phyloP scores from a whole-genome alignment of 2,329 filamentous ascomycete species.

The Arthrobotrys pseudoclavata region DNA sequence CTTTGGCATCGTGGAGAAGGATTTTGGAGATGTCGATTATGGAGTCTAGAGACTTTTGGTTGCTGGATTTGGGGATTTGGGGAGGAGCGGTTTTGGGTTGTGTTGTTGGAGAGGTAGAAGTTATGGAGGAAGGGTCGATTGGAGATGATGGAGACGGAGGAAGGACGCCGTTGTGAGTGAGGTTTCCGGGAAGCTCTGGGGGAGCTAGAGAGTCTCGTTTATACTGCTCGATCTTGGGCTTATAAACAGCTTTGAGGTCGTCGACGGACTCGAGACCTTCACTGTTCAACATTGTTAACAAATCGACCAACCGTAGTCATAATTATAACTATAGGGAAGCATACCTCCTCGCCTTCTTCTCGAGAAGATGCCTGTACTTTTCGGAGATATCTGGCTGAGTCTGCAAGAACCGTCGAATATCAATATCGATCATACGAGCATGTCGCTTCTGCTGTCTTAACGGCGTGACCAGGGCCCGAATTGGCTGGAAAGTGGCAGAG shows the following conservation, averaged over 20 bases:
- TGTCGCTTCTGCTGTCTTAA: slow-evolving; percentile 77
- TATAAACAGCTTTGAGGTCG: slow-evolving; percentile 84
- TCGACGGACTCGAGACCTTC: slow-evolving; percentile 79
- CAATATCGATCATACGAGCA: slow-evolving; percentile 90
- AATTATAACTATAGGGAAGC: neutral
- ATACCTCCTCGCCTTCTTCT: slow-evolving; percentile 80
- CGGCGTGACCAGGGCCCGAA: slow-evolving; percentile 8
- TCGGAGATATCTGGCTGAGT: slow-evolving; percentile 82
- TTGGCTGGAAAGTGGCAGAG: slow-evolving; percentile 36
- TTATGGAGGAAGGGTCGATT: slow-evolving; percentile 63
- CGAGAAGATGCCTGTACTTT: slow-evolving; percentile 88
- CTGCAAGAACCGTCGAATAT: slow-evolving; percentile 77
- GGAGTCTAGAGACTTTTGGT: slow-evolving; percentile 74
- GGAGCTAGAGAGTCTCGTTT: slow-evolving; percentile 76
- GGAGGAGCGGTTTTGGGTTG: slow-evolving; percentile 64
- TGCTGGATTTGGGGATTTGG: slow-evolving; percentile 66
- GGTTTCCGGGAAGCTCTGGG: slow-evolving; percentile 65
- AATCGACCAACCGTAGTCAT: neutral
- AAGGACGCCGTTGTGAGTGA: slow-evolving; percentile 37
- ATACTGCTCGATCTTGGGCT: slow-evolving; percentile 82
- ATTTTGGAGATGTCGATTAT: slow-evolving; percentile 86
- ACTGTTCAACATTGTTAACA: slow-evolving; percentile 60
- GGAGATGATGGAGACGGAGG: slow-evolving; percentile 29
- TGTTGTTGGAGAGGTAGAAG: slow-evolving; percentile 53
- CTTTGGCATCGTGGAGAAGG: slow-evolving; percentile 75